Evolutionary conservation across 345 rosid genomes (phyloP), one percentile per base, ranked within the genome.

Genomic region (Anastatica hierochuntica): DNA sequence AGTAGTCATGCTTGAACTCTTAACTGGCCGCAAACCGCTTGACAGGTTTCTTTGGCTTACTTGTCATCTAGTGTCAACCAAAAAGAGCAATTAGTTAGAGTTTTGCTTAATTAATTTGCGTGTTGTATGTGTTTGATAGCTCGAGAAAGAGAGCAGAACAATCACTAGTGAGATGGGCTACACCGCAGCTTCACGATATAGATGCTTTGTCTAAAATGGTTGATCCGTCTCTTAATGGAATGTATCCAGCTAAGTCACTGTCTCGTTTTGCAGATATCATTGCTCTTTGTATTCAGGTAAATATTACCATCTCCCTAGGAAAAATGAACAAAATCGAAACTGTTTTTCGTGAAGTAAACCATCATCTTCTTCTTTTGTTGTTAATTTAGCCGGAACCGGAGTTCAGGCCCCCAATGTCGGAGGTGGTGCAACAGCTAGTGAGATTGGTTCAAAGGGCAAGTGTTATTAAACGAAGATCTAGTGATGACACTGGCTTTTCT

Each of bases 131-230:
- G 56, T 29, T 58, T n/a, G 15, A 50, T 54, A 92, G 98, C 79
- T 88, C 94, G 20, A 85, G 99, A 73, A 64, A 66, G 8, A 81
- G 99, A 72, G 65, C 89, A 39, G 99, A 94, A 70, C 99, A 88
- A 52, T 94, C 99, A 21, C 85, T 94, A 24, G 97, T 94, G 50
- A 80, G 97, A 80, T 94, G 99, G 99, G 97, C 99, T 12, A 80
- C 90, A 64, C 99, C 96, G 17, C 99, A 94, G 62, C 81, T 94
- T 49, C n/a, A n/a, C n/a, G n/a, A n/a, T n/a, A n/a, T n/a, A n/a
- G n/a, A n/a, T n/a, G n/a, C n/a, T n/a, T n/a, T 94, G 76, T 82
- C 97, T 3, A 94, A 85, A 77, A 94, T 94, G 99, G 99, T 88
- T 20, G 99, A 88, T 79, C 87, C 95, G 50, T 56, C 81, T 29